phyloP scores from a whole-genome alignment of 2,329 filamentous ascomycete genomes.

The Ascocoryne sarcoides region DNA sequence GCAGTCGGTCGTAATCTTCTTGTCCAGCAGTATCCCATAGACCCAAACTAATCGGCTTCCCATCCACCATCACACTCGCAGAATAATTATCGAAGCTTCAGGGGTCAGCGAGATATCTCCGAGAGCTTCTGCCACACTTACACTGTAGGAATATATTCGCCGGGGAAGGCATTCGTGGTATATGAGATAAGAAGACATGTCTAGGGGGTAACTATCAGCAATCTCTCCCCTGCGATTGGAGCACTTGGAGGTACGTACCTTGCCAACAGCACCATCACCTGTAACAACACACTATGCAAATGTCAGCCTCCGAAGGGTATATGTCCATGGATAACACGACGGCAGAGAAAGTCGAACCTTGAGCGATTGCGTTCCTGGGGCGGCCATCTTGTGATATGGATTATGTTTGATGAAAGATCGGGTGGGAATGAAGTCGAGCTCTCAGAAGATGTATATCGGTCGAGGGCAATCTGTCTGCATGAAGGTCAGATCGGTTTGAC shows the following conservation, averaged over 20 bases:
- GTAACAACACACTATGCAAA: slow-evolving; percentile 81
- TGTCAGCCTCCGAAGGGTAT: slow-evolving; percentile 14
- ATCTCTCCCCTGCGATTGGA: too few species aligned
- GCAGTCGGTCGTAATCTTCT: slow-evolving; percentile 94
- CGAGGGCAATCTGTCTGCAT: slow-evolving; percentile 19
- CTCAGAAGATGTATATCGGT: slow-evolving; percentile 15
- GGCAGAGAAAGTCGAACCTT: slow-evolving; percentile 53
- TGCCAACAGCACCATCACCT: slow-evolving; percentile 97
- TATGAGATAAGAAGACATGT: slow-evolving; percentile 99
- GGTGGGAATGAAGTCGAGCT: slow-evolving; percentile 7
- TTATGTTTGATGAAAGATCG: slow-evolving; percentile 9
- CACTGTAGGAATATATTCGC: slow-evolving; percentile 99
- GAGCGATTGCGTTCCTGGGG: slow-evolving; percentile 73
- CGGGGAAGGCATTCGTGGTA: slow-evolving; percentile 98
- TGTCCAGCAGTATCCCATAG: slow-evolving; percentile 98
- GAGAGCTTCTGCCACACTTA: slow-evolving; percentile 36
- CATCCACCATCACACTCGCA: slow-evolving; percentile 97
- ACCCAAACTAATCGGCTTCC: slow-evolving; percentile 92
- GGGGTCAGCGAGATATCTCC: slow-evolving; percentile 12
- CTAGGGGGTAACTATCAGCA: too few species aligned
- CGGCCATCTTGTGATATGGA: slow-evolving; percentile 50
- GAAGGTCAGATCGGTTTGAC: slow-evolving; percentile 22
- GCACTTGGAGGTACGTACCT: slow-evolving; percentile 69
- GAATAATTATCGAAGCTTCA: slow-evolving; percentile 96
- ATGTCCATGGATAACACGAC: slow-evolving; percentile 8